Base-by-base conservation (phyloP, 805 yeast genomes). In the Kurtzmaniella fragi region DNA sequence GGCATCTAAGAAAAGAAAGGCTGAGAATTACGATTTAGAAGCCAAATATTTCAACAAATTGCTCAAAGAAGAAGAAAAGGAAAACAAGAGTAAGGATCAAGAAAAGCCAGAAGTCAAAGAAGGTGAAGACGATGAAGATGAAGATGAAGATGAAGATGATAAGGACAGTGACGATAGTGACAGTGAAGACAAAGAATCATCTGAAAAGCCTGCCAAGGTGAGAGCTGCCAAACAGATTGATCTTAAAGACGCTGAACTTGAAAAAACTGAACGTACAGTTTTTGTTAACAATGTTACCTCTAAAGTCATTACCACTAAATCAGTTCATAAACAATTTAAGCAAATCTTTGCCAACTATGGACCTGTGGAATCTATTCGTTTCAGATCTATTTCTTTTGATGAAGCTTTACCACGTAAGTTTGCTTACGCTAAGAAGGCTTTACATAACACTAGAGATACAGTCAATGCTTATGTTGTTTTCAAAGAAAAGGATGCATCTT, bases 321-420 rank as follows among this genome's bases (percentile, higher is more conserved):
- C 67, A 30, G 60, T 67, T 10, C 77, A 77, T 53, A 84, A 80
- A 53, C 59, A 67, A 38, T 82, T 91, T 62, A 84, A 85, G 58
- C 69, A 67, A 45, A 61, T 75, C n/a, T 84, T 91, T 49, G 54
- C 60, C 26, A 55, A 65, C 30, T 57, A 54, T 39, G 85, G 85
- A 10, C 59, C 64, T 16, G 68, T 91, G 36, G 82, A 78, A 35
- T 84, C 96, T 10, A 71, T 89, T 37, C 75, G 99, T 59, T 93
- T 89, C 70, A 77, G 99, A 63, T 89, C 97, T 2, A 83, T 93
- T 48, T 86, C 96, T 2, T 87, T 90, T 47, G 80, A 83, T 40
- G 95, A 89, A 54, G 80, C 84, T 27, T 70, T 89, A 36, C 98
- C 98, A 39, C 77, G 97, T 57, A 91, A 89, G 55, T 89, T 86